Evolutionary conservation across 129 eudicot genomes (phyloP).

Genomic region (Centaurea solstitialis): DNA sequence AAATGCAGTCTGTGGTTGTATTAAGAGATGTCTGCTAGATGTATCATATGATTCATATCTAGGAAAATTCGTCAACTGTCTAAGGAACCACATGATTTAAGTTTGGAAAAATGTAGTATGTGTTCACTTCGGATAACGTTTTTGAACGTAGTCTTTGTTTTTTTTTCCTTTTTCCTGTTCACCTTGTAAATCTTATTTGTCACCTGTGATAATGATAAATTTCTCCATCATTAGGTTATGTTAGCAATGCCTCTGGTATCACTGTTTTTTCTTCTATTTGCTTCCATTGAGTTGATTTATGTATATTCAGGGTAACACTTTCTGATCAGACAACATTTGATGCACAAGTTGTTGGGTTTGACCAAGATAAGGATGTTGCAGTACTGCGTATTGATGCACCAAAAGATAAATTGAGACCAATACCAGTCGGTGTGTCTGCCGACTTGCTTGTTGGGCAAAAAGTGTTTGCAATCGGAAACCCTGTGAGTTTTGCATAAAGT

Average conservation of each 20-base stretch:
- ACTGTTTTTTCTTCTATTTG: neutral
- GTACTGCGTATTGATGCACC: slow-evolving; percentile 73
- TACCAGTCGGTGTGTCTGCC: slow-evolving; percentile 87
- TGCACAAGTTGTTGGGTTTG: slow-evolving; percentile 93
- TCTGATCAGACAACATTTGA: slow-evolving; percentile 89
- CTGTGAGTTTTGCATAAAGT: slow-evolving; percentile 53
- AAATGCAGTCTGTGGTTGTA: neutral
- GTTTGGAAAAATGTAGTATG: neutral
- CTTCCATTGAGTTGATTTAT: slow-evolving; percentile 19
- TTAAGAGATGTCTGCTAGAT: slow-evolving; percentile 9
- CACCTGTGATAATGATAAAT: slow-evolving; percentile 6
- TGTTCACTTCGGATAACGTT: neutral
- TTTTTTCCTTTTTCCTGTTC: neutral
- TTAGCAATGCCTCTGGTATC: neutral
- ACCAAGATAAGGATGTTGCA: slow-evolving; percentile 97
- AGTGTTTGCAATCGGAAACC: slow-evolving; percentile 96
- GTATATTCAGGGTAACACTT: slow-evolving; percentile 79
- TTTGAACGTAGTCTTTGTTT: neutral
- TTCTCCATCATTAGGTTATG: neutral
- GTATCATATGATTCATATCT: neutral
- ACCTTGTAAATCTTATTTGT: neutral
- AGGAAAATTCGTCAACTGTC: neutral
- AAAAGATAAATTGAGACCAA: slow-evolving; percentile 82
- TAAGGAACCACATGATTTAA: neutral
- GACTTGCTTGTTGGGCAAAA: slow-evolving; percentile 98